Evolutionary conservation across 371 early-diverging fungal genomes (phyloP).

Genomic region (Mucor circinelloides): DNA sequence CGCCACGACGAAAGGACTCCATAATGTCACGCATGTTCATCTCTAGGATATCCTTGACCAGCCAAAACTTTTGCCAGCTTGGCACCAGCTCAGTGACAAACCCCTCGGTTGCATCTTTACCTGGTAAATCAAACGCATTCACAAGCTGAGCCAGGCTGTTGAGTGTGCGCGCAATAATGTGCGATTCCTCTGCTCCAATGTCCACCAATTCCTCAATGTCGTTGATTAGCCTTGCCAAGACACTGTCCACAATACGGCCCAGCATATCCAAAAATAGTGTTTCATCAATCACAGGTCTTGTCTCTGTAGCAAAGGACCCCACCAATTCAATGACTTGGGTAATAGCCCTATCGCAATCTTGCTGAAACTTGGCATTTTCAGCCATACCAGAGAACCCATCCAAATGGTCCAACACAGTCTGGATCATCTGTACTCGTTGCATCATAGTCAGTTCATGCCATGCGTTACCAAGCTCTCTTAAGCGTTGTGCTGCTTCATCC

Average conservation of each 20-base stretch:
- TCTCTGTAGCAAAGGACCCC: slow-evolving; percentile 45
- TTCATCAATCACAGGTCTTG: slow-evolving; percentile 25
- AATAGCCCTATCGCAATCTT: slow-evolving; percentile 51
- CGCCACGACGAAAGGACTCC: slow-evolving; percentile 57
- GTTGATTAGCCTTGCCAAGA: slow-evolving; percentile 45
- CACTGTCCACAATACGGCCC: slow-evolving; percentile 50
- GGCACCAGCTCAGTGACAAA: slow-evolving; percentile 43
- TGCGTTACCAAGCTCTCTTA: slow-evolving; percentile 27
- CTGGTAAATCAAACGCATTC: slow-evolving; percentile 52
- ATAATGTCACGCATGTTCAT: slow-evolving; percentile 73
- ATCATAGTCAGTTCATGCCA: slow-evolving; percentile 42
- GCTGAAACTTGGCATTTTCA: slow-evolving; percentile 40
- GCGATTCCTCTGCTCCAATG: slow-evolving; percentile 74
- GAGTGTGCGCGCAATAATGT: slow-evolving; percentile 54
- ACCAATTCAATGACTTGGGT: slow-evolving; percentile 54
- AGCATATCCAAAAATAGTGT: slow-evolving; percentile 36
- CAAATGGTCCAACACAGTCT: slow-evolving; percentile 32
- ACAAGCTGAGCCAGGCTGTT: slow-evolving; percentile 57
- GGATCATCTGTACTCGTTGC: slow-evolving; percentile 31
- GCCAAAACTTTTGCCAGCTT: slow-evolving; percentile 62
- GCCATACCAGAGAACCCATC: slow-evolving; percentile 58
- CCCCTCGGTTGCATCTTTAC: slow-evolving; percentile 37
- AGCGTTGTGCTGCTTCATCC: slow-evolving; percentile 11
- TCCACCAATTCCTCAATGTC: slow-evolving; percentile 63
- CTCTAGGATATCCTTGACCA: slow-evolving; percentile 66